Evolutionary conservation across 768 basidiomycete genomes (phyloP), one percentile per base, ranked within the genome.

Genomic region (Candolleomyces eurysporus): DNA sequence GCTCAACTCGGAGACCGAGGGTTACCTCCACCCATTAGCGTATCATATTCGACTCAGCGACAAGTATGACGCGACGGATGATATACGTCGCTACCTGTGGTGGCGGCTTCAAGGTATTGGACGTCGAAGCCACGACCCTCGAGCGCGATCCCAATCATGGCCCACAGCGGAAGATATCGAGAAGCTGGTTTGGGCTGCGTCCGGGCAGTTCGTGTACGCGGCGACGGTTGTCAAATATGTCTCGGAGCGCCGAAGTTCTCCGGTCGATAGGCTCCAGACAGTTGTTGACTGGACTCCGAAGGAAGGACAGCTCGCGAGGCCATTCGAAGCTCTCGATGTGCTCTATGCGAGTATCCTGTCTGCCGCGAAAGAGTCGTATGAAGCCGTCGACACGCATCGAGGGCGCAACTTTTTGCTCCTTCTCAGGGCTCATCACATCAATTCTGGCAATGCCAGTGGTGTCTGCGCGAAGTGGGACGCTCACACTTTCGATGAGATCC

Each of bases 191-290:
- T n/a, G 21, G 5, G 40, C 22, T 16, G 43, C 58, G 7, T 48
- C 58, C 19, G 48, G 58, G n/a, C 49, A 50, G n/a, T 59, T 59
- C 58, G 40, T 50, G 6, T 59, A 59, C 22, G 58, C 58, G 16
- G 48, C 58, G 9, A 59, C 58, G 8, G 32, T 59, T 17, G n/a
- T 59, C n/a, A 48, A 50, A 14, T 59, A 42, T 26, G 22, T 59
- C 11, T 48, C 36, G 5, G 40, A 59, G 30, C 46, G 21, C 6
- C 46, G 46, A 17, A 48, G 9, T 7, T 48, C 46, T 17, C 46
- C 46, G n/a, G 56, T 31, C 2, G 21, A 17, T 5, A 17, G 46
- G 46, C 46, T 48, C 9, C 46, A 48, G 21, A 22, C 46, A 4
- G 21, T 48, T 1, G 7, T 48, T 17, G 16, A 17, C n/a, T 48